phyloP scores from a whole-genome alignment of 192 early-diverging fungal species.

The Coemansia sp. region DNA sequence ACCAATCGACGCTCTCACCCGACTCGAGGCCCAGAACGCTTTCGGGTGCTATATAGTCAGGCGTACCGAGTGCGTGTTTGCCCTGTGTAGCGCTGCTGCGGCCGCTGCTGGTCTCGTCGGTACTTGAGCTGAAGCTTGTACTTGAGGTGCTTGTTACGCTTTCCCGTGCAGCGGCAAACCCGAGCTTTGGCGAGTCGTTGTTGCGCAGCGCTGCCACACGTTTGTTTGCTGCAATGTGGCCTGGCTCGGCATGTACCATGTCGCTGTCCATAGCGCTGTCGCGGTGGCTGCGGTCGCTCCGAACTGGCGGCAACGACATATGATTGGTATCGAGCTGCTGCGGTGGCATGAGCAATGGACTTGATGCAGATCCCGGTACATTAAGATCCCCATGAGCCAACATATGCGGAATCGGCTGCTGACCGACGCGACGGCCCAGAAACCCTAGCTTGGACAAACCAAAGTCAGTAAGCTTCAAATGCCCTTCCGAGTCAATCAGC shows the following conservation, averaged over 20 bases:
- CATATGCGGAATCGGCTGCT: constrained; percentile 18
- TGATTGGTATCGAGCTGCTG: background rate
- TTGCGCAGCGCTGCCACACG: constrained; percentile 57
- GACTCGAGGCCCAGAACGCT: constrained; percentile 84
- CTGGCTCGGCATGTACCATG: background rate
- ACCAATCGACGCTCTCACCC: constrained; percentile 80
- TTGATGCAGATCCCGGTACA: background rate
- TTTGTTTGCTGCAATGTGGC: constrained; percentile 20
- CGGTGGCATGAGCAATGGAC: background rate
- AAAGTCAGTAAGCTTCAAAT: constrained; percentile 93
- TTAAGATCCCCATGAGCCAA: background rate
- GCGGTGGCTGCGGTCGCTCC: background rate
- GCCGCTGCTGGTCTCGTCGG: constrained; percentile 5
- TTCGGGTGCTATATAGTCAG: constrained; percentile 95
- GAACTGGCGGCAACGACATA: background rate
- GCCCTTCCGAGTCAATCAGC: constrained; percentile 83
- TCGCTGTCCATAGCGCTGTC: background rate
- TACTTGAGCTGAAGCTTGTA: constrained; percentile 20
- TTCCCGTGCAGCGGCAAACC: background rate
- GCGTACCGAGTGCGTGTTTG: constrained; percentile 68
- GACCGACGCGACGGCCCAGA: constrained; percentile 46
- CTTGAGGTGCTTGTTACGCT: constrained; percentile 13
- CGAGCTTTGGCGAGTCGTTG: background rate
- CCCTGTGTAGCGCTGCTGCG: constrained; percentile 2
- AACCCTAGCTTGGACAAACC: constrained; percentile 62